These are phyloP conservation scores for Rhodotorula babjevae DNA, from an alignment of 768 basidiomycete genomes.

Conservation along the genomic window DNA sequence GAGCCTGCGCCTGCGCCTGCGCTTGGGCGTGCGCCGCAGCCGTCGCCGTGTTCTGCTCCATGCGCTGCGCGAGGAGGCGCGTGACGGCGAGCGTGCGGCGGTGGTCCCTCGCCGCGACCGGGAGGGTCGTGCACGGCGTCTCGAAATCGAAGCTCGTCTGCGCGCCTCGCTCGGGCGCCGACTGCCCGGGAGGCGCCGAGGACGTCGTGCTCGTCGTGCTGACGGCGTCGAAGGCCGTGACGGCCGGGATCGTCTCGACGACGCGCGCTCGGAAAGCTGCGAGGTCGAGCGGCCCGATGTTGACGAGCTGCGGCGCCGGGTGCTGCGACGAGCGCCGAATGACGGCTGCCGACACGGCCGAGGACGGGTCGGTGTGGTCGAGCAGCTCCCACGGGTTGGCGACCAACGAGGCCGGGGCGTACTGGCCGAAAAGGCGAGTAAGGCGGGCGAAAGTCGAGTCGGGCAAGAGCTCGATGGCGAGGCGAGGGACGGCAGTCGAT, in stretches of 20 bases:
- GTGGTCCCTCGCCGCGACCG: constrained; percentile 26
- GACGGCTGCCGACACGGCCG: background rate
- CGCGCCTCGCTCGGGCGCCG: constrained; percentile 9
- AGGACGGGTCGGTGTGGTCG: constrained; percentile 29
- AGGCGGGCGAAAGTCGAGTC: constrained; percentile 27
- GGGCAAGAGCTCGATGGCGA: constrained; percentile 12
- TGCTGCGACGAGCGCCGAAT: background rate
- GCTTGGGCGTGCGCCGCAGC: background rate
- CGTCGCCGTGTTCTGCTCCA: background rate
- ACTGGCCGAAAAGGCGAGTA: constrained; percentile 23
- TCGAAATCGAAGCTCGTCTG: constrained; percentile 40
- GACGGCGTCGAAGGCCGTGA: constrained; percentile 30
- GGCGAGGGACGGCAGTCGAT: background rate
- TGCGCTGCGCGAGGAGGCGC: background rate
- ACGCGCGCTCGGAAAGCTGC: constrained; percentile 28
- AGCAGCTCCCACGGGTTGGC: constrained; percentile 37
- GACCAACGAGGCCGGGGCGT: background rate
- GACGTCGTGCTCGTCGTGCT: constrained; percentile 16
- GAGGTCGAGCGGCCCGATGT: constrained; percentile 37
- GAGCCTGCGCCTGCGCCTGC: constrained; percentile 1
- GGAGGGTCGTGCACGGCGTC: constrained; percentile 28
- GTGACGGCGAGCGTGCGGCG: constrained; percentile 24
- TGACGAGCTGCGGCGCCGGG: constrained; percentile 7
- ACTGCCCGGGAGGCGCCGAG: background rate
- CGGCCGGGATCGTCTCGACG: constrained; percentile 22